Evolutionary conservation across 495 filamentous ascomycete genomes (phyloP).

Genomic region (Neurospora sp.): DNA sequence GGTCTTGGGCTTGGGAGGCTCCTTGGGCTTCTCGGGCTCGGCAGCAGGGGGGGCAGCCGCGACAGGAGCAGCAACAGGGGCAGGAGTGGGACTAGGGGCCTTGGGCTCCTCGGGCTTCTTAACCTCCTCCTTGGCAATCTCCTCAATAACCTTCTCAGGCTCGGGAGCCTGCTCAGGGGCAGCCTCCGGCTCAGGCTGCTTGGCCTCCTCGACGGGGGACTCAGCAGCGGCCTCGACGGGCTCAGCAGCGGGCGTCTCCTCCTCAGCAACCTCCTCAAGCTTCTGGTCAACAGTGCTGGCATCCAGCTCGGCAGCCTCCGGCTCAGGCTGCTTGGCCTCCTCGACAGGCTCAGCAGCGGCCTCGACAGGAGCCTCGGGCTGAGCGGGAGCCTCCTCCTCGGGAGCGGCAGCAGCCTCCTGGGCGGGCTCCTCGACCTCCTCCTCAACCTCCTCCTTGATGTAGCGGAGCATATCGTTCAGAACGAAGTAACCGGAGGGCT

Average conservation of each 20-base stretch:
- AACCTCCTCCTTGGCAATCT: constrained; percentile 36
- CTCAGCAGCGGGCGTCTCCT: constrained; percentile 33
- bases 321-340: constrained; percentile 35
- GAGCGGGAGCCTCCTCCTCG: constrained; percentile 23
- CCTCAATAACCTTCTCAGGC: constrained; percentile 28
- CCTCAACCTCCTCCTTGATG: constrained; percentile 67
- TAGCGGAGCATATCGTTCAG: constrained; percentile 97
- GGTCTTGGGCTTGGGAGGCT: constrained; percentile 59
- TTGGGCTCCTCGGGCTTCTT: constrained; percentile 48
- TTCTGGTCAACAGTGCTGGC: constrained; percentile 39
- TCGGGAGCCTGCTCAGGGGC: constrained; percentile 19
- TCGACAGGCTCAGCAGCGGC: constrained; percentile 33
- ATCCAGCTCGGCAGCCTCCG: constrained; percentile 35
- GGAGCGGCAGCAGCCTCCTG: constrained; percentile 32
- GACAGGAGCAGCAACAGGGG: constrained; percentile 25
- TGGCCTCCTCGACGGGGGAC: constrained; percentile 32
- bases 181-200: constrained; percentile 38
- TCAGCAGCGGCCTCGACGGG: constrained; percentile 25
- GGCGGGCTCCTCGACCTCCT: constrained; percentile 36
- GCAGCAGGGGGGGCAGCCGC: constrained; percentile 26
- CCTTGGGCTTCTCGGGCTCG: constrained; percentile 26
- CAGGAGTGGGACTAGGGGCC: constrained; percentile 37
- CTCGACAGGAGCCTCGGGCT: constrained; percentile 33
- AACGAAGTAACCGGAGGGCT: constrained; percentile 95
- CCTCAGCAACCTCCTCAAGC: constrained; percentile 33